phyloP scores from a whole-genome alignment of 2,329 filamentous ascomycete genomes.

The Aspergillus chevalieri region DNA sequence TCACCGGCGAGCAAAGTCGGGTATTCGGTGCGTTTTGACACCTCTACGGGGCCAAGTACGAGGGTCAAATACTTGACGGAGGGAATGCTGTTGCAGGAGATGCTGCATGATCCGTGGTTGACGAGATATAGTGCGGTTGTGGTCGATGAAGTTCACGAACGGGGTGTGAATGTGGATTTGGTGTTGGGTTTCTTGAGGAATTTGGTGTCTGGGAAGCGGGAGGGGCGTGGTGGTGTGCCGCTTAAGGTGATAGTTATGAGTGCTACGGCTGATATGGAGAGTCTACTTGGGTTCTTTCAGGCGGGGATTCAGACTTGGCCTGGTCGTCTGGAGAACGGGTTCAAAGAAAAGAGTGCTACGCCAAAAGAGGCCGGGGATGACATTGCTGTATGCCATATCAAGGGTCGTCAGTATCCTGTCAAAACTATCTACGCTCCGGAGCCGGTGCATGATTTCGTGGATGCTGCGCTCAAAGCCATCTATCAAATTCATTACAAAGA shows the following conservation, averaged over 20 bases:
- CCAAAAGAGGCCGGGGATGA: constrained; percentile 20
- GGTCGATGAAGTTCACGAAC: constrained; percentile 95
- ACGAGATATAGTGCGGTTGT: constrained; percentile 82
- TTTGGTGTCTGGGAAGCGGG: constrained; percentile 54
- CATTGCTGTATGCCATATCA: constrained; percentile 60
- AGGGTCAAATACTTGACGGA: constrained; percentile 92
- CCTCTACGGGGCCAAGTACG: constrained; percentile 71
- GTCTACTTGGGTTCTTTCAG: constrained; percentile 68
- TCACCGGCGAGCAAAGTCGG: constrained; percentile 65
- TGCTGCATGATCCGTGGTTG: constrained; percentile 76
- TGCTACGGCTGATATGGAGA: constrained; percentile 84
- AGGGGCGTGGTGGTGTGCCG: constrained; percentile 63
- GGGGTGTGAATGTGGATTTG: constrained; percentile 89
- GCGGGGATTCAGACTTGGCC: constrained; percentile 21
- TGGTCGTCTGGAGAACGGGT: constrained; percentile 1
- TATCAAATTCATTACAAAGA: constrained; percentile 83
- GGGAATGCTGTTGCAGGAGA: constrained; percentile 91
- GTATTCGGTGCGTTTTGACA: constrained; percentile 93
- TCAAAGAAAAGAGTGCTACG: constrained; percentile 6
- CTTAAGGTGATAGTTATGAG: constrained; percentile 95
- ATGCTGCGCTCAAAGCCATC: constrained; percentile 72
- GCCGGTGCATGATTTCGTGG: constrained; percentile 74
- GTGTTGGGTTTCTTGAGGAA: constrained; percentile 82
- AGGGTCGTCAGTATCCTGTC: constrained; percentile 83
- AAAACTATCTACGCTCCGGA: constrained; percentile 66